Evolutionary conservation across 805 yeast species (phyloP).

Genomic region (Metschnikowia continentalis): DNA sequence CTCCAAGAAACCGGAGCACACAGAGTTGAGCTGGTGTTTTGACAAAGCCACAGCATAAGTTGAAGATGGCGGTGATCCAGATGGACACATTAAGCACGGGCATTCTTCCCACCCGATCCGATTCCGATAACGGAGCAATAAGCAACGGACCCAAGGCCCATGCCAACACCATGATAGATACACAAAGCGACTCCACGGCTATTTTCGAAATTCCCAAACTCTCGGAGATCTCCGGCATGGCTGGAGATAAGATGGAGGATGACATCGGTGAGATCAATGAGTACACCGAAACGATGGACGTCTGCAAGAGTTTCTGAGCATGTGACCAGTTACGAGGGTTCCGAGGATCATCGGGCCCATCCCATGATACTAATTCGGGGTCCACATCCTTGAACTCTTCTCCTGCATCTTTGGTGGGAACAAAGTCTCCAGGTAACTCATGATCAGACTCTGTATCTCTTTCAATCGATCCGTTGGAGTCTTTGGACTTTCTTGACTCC

Average conservation of each 20-base stretch:
- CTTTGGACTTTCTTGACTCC: too few relatives aligned
- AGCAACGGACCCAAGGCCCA: conserved; percentile 65
- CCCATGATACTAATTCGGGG: conserved; percentile 69
- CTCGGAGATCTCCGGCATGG: conserved; percentile 44
- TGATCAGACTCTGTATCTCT: conserved; percentile 2
- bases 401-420: conserved; percentile 43
- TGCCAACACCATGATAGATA: conserved; percentile 65
- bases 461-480: background rate
- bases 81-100: conserved; percentile 51
- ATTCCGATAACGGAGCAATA: conserved; percentile 65
- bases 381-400: conserved; percentile 51
- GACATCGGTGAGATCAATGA: conserved; percentile 60
- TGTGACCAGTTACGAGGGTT: conserved; percentile 63
- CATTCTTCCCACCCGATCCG: conserved; percentile 52
- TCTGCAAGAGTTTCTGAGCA: conserved; percentile 38
- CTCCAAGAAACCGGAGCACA: conserved; percentile 59
- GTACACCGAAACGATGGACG: conserved; percentile 48
- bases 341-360: conserved; percentile 54
- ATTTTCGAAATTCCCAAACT: conserved; percentile 30
- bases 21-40: conserved; percentile 56
- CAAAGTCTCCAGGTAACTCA: conserved; percentile 25
- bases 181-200: conserved; percentile 30
- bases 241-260: conserved; percentile 61
- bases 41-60: conserved; percentile 60
- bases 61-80: conserved; percentile 46